phyloP scores from a whole-genome alignment of 2,329 filamentous ascomycete species.

The Colletotrichum sp. region DNA sequence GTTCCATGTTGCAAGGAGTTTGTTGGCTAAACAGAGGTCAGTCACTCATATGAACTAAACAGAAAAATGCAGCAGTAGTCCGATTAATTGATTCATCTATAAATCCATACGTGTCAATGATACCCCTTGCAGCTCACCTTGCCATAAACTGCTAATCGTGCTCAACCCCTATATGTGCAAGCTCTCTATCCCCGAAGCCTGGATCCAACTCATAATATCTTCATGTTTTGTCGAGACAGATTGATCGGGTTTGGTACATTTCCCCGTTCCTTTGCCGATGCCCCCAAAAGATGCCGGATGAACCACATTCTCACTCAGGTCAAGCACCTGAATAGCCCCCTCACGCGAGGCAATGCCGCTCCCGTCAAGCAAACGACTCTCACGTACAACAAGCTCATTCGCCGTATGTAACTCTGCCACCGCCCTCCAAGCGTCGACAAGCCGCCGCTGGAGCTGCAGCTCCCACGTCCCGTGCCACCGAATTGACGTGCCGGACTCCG shows the following conservation, averaged over 20 bases:
- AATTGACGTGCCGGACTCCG: neutral
- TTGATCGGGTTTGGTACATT: neutral
- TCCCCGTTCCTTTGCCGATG: neutral
- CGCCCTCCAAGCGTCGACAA: neutral
- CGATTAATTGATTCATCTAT: neutral
- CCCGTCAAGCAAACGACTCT: neutral
- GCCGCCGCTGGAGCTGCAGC: neutral
- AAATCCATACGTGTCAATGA: neutral
- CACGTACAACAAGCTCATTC: neutral
- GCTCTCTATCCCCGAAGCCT: neutral
- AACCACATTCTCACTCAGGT: neutral
- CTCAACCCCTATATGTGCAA: neutral
- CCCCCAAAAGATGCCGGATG: neutral
- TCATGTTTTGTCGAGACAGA: neutral
- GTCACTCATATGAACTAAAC: neutral
- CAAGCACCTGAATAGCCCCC: neutral
- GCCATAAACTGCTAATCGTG: neutral
- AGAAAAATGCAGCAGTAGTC: neutral
- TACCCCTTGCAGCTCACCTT: neutral
- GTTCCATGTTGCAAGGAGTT: neutral
- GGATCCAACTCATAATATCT: neutral
- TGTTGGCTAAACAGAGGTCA: accelerated
- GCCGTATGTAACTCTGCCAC: neutral
- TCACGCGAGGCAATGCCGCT: neutral
- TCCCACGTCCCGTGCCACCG: neutral